phyloP scores from a whole-genome alignment of 306 rosid species.

The Vachellia pachyceras region DNA sequence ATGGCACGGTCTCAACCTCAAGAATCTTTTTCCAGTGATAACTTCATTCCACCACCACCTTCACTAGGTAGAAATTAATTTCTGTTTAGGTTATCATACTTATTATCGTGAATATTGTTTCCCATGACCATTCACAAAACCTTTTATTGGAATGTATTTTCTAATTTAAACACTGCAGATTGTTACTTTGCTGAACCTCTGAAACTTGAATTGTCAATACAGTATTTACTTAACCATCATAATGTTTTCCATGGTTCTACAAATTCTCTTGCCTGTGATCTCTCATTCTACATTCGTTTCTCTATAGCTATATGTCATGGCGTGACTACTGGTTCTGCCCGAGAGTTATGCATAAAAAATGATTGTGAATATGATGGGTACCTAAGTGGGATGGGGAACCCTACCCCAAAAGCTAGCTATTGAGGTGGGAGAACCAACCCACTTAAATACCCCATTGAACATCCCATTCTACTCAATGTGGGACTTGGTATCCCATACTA shows the following conservation, averaged over 20 bases:
- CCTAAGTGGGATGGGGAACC: too few relatives aligned
- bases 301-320: neutral
- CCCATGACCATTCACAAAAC: neutral
- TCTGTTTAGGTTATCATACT: slow-evolving; percentile 31
- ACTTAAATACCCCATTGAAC: too few relatives aligned
- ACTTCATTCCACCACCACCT: slow-evolving; percentile 78
- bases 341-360: neutral
- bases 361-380: too few relatives aligned
- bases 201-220: slow-evolving; percentile 14
- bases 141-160: slow-evolving; percentile 4
- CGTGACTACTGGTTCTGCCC: neutral
- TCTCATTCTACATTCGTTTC: slow-evolving; percentile 1
- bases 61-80: slow-evolving; percentile 63
- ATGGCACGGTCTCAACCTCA: slow-evolving; percentile 46
- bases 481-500: too few relatives aligned
- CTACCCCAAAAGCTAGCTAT: too few relatives aligned
- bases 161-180: neutral
- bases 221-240: slow-evolving; percentile 27
- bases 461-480: too few relatives aligned
- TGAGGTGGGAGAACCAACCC: too few relatives aligned
- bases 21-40: slow-evolving; percentile 51
- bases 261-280: neutral
- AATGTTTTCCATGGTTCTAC: slow-evolving; percentile 11
- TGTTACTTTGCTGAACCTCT: slow-evolving; percentile 9
- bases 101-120: neutral